Conservation (phyloP, 2,329 filamentous ascomycete genomes). For the Aspergillus glaucus region DNA sequence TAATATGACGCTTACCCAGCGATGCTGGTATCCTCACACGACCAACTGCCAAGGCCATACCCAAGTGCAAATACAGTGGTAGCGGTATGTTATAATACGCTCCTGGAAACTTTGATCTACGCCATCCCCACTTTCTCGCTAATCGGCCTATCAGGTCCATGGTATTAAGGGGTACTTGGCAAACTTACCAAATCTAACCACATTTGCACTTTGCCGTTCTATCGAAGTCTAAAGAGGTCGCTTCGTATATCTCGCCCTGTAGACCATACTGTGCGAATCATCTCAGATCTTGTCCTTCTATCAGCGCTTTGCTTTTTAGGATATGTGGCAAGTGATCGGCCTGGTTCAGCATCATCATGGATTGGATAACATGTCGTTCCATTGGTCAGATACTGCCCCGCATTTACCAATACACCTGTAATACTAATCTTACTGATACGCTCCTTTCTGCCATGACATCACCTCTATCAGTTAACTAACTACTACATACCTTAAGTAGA, state of each 20-base stretch:
- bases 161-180: too few relatives aligned
- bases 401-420: background rate
- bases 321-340: too few relatives aligned
- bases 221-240: conserved; percentile 24
- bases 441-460: background rate
- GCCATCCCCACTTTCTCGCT: too few relatives aligned
- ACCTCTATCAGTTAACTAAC: background rate
- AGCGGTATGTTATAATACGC: too few relatives aligned
- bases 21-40: conserved; percentile 3
- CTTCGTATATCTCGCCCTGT: conserved; percentile 18
- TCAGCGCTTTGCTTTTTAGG: too few relatives aligned
- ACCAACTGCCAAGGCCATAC: conserved; percentile 8
- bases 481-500: background rate
- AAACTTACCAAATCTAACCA: too few relatives aligned
- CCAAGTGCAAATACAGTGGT: background rate
- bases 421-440: background rate
- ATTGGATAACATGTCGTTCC: background rate
- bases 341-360: background rate
- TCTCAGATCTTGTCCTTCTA: too few relatives aligned
- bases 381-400: background rate
- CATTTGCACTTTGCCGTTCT: too few relatives aligned
- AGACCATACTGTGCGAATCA: conserved; percentile 23
- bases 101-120: too few relatives aligned
- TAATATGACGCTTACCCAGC: too few relatives aligned
- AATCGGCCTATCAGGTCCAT: too few relatives aligned